Percentiles rank a stretch among this genome's conserved stretches.
Conservation (phyloP, 805 yeast genomes). For the Wickerhamiella vanderwaltii region DNA sequence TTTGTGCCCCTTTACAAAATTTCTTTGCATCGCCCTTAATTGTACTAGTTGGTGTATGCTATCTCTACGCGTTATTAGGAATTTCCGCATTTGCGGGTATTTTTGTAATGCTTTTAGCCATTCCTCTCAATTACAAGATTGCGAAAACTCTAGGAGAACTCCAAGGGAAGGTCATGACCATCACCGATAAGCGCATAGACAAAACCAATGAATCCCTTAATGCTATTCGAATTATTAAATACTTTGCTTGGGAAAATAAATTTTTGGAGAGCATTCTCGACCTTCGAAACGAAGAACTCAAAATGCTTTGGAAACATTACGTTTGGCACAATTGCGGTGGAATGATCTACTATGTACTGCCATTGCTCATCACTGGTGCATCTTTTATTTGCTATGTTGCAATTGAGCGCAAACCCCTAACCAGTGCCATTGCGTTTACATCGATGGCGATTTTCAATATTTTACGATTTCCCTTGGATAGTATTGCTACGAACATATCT, state of each 20-base stretch:
- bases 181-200: conserved; percentile 88
- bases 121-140: conserved; percentile 64
- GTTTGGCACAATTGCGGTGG: conserved; percentile 54
- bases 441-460: conserved; percentile 76
- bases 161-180: conserved; percentile 59
- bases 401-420: conserved; percentile 53
- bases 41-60: conserved; percentile 51
- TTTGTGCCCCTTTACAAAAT: conserved; percentile 80
- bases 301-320: conserved; percentile 44
- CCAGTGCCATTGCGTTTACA: conserved; percentile 90
- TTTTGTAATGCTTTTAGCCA: conserved; percentile 42
- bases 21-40: conserved; percentile 61
- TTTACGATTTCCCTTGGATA: conserved; percentile 78
- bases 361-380: conserved; percentile 64
- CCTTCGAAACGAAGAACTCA: conserved; percentile 64
- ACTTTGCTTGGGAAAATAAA: conserved; percentile 90
- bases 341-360: conserved; percentile 69
- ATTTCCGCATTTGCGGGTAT: conserved; percentile 85
- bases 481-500: conserved; percentile 77
- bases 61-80: conserved; percentile 63
- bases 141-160: conserved; percentile 48
- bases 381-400: conserved; percentile 74
- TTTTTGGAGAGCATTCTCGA: conserved; percentile 59
- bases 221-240: conserved; percentile 84
- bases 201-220: conserved; percentile 85